Evolutionary conservation across 129 eudicot species (phyloP).

Genomic region (Flaveria trinervia): DNA sequence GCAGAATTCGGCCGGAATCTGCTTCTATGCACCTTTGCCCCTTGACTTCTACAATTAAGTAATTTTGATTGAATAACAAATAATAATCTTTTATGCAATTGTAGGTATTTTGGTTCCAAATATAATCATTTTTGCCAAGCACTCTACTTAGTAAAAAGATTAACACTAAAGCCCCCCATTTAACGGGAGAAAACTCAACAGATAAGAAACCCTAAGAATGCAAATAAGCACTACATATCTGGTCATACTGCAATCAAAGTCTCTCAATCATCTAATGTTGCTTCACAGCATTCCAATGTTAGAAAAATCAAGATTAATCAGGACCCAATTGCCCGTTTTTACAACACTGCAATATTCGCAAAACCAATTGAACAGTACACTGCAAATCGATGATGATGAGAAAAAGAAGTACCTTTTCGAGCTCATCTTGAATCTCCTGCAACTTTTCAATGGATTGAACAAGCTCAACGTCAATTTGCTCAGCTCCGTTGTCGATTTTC

Average conservation of each 20-base stretch:
- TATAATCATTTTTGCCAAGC: no score
- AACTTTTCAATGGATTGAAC: conserved; percentile 73
- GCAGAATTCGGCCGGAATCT: no score
- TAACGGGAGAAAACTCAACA: conserved; percentile 9
- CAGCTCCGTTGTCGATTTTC: conserved; percentile 46
- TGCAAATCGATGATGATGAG: neutral
- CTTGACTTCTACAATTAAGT: no score
- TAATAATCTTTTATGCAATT: no score
- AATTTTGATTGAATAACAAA: no score
- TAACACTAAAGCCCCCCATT: neutral
- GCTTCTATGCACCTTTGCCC: no score
- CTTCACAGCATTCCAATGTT: no score
- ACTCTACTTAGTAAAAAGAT: neutral
- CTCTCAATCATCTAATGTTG: no score
- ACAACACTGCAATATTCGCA: no score
- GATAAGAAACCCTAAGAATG: neutral
- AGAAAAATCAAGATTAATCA: no score
- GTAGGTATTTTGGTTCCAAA: neutral
- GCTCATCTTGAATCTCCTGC: conserved; percentile 90
- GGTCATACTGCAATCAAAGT: neutral
- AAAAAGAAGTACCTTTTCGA: conserved; percentile 57
- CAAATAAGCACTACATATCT: neutral
- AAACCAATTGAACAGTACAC: no score
- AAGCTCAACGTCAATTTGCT: conserved; percentile 58
- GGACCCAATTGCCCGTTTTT: no score